A percentile compares a stretch with the other conserved stretches of the same genome.
phyloP scores from a whole-genome alignment of 306 rosid species.

The Corylus avellana region DNA sequence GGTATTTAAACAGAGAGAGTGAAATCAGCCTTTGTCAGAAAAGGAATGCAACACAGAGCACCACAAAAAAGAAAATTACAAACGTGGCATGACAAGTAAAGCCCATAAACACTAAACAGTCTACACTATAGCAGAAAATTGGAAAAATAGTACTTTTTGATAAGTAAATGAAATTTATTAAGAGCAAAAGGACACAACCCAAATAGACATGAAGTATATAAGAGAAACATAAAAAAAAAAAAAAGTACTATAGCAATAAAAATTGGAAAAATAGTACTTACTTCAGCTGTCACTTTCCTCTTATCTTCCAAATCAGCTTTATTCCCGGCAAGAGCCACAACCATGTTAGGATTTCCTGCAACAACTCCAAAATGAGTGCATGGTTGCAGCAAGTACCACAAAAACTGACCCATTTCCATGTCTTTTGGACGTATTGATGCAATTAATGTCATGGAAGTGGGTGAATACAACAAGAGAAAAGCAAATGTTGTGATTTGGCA shows the following conservation, averaged over 20 bases:
- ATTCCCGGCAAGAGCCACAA: constrained; percentile 64
- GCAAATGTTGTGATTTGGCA: not conserved
- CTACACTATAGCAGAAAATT: not conserved
- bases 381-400: constrained; percentile 7
- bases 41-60: no score
- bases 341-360: constrained; percentile 66
- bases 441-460: not conserved
- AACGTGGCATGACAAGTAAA: not conserved
- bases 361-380: constrained; percentile 22
- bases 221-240: not conserved
- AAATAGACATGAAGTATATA: no score
- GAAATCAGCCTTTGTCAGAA: no score
- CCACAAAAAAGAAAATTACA: no score
- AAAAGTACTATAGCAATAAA: not conserved
- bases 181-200: no score
- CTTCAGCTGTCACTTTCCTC: constrained; percentile 59
- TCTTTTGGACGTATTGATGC: not conserved
- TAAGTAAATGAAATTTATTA: no score
- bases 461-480: not conserved
- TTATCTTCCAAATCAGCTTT: constrained; percentile 65
- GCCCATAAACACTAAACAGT: not conserved
- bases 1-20: no score
- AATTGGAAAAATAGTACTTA: constrained; percentile 27
- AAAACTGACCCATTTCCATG: not conserved
- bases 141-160: not conserved